Evolutionary conservation across 116 monocot species (phyloP).

Genomic region (Trichopus zeylanicus): DNA sequence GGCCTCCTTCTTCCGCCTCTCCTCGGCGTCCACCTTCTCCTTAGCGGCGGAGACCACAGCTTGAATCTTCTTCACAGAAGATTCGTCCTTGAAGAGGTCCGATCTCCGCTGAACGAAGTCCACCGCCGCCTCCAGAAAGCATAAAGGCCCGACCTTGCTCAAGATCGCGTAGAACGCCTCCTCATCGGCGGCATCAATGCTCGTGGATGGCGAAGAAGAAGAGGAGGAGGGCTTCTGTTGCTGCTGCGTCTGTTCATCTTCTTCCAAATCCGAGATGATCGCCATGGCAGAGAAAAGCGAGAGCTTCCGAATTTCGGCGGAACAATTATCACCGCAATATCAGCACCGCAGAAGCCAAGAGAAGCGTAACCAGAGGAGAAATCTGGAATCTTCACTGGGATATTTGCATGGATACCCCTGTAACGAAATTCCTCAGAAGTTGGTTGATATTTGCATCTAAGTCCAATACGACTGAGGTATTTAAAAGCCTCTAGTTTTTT

Average conservation of each 20-base stretch:
- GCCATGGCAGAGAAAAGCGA: slow-evolving; percentile 26
- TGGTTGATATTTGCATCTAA: too few species aligned
- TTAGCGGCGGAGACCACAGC: slow-evolving; percentile 23
- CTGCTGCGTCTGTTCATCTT: slow-evolving; percentile 14
- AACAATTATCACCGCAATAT: too few species aligned
- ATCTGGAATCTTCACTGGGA: too few species aligned
- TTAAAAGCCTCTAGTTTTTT: too few species aligned
- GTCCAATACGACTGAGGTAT: too few species aligned
- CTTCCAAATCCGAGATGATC: slow-evolving; percentile 34
- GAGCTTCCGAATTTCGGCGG: neutral
- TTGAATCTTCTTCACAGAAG: slow-evolving; percentile 23
- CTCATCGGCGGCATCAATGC: slow-evolving; percentile 14
- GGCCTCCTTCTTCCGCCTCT: slow-evolving; percentile 10
- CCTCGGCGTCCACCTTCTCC: slow-evolving; percentile 30
- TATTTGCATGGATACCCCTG: too few species aligned
- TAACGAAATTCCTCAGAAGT: too few species aligned
- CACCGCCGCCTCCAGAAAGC: slow-evolving; percentile 36
- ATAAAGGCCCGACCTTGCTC: slow-evolving; percentile 29
- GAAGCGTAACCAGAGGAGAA: neutral
- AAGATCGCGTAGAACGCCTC: slow-evolving; percentile 23
- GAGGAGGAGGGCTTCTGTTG: slow-evolving; percentile 4
- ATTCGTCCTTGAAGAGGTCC: slow-evolving; percentile 37
- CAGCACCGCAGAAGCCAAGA: neutral
- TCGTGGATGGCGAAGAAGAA: neutral
- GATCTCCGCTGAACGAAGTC: slow-evolving; percentile 29